A percentile compares a stretch with the other conserved stretches of the same genome.
Evolutionary conservation across 2,329 filamentous ascomycete genomes (phyloP).

Genomic region (Cordyceps militaris): DNA sequence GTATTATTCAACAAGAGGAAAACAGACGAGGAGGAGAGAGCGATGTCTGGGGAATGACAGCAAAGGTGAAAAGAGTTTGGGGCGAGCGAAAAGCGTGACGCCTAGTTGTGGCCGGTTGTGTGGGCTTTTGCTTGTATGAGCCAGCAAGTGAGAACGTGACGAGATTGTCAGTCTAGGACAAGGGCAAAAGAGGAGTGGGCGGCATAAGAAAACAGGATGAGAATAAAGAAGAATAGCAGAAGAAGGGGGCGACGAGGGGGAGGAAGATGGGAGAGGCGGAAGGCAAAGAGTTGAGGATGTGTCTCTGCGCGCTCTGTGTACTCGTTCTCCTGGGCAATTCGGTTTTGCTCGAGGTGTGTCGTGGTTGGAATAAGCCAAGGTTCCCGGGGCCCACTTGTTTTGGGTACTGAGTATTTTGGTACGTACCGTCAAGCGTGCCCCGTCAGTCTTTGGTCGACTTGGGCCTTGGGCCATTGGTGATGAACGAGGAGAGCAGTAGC

Average conservation of each 20-base stretch:
- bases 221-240: conserved; percentile 10
- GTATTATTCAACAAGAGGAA: conserved; percentile 2
- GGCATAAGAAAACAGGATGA: conserved; percentile 14
- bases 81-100: background rate
- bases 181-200: conserved; percentile 1
- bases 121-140: conserved; percentile 13
- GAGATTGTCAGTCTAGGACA: background rate
- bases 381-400: conserved; percentile 12
- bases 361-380: conserved; percentile 34
- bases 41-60: background rate
- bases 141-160: conserved; percentile 14
- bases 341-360: conserved; percentile 33
- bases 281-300: conserved; percentile 17
- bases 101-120: conserved; percentile 1
- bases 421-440: conserved; percentile 1
- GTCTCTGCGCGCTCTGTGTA: conserved; percentile 16
- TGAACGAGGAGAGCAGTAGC: no score
- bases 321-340: conserved; percentile 26
- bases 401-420: background rate
- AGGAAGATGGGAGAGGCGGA: conserved; percentile 17
- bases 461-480: no score
- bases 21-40: conserved; percentile 2
- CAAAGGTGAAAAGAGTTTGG: background rate
- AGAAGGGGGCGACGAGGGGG: conserved; percentile 10
- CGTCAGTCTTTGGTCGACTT: background rate